These are phyloP conservation scores for Clonostachys chloroleuca DNA, from an alignment of 2,329 filamentous ascomycete genomes.

Conservation along the genomic window DNA sequence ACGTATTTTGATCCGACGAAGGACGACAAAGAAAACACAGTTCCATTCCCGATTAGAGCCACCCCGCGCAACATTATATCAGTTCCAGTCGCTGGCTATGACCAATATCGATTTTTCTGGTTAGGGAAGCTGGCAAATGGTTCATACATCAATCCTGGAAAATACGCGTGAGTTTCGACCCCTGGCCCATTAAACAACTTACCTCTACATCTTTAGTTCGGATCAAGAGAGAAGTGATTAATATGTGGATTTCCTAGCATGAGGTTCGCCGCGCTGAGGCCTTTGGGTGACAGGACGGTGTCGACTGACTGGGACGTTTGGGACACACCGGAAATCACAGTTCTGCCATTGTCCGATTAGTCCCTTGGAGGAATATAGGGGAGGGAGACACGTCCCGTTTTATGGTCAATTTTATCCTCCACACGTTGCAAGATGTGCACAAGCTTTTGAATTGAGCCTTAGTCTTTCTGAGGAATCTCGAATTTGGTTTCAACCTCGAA, in stretches of 20 bases:
- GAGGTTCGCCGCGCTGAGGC: conserved; percentile 16
- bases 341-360: too few relatives aligned
- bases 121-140: conserved; percentile 14
- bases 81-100: neutral
- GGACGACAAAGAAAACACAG: conserved; percentile 11
- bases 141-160: conserved; percentile 1
- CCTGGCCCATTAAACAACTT: conserved; percentile 4
- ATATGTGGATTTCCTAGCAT: conserved; percentile 5
- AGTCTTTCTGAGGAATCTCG: too few relatives aligned
- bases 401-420: too few relatives aligned
- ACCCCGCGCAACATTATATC: neutral
- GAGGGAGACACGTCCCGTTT: too few relatives aligned
- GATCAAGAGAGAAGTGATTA: neutral
- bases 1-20: neutral
- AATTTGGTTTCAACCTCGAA: too few relatives aligned
- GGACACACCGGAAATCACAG: neutral
- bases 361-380: too few relatives aligned
- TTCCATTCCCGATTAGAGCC: conserved; percentile 9
- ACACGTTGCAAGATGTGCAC: too few relatives aligned
- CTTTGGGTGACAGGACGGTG: conserved; percentile 12
- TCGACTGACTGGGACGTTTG: conserved; percentile 13
- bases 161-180: conserved; percentile 4
- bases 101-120: conserved; percentile 12
- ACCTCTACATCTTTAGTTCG: neutral
- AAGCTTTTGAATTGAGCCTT: too few relatives aligned